Percentiles rank a stretch among this genome's conserved stretches.
These are phyloP conservation scores for Hordeum pubiflorum DNA, from an alignment of 202 grass and related monocot species.

Conservation along the genomic window DNA sequence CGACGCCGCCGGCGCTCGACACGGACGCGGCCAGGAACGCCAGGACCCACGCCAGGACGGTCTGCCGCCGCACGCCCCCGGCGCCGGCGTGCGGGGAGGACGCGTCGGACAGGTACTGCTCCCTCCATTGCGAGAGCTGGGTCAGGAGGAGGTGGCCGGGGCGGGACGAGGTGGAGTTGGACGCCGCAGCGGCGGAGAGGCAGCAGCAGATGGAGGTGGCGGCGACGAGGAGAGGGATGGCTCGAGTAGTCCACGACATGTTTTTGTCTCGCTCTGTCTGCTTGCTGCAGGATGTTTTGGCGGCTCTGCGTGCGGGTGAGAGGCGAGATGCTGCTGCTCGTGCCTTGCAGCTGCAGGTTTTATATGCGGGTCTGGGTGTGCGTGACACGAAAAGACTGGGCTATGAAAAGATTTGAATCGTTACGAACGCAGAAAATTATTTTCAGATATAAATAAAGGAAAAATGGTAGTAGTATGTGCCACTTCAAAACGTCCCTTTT, in stretches of 20 bases:
- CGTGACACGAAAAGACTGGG: neutral
- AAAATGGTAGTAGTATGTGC: neutral
- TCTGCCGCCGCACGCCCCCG: neutral
- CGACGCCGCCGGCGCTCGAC: conserved; percentile 64
- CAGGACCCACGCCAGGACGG: conserved; percentile 41
- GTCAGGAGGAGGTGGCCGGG: conserved; percentile 14
- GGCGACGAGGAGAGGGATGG: conserved; percentile 20
- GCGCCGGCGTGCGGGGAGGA: neutral
- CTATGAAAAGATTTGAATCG: conserved; percentile 2
- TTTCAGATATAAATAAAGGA: neutral
- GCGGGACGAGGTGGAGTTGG: conserved; percentile 23
- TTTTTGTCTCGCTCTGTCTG: neutral
- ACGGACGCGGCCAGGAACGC: conserved; percentile 56
- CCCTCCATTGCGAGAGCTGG: conserved; percentile 39
- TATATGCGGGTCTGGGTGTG: neutral
- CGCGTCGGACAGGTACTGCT: conserved; percentile 2
- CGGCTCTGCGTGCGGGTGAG: neutral
- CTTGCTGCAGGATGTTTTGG: neutral
- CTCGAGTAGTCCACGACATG: conserved; percentile 11
- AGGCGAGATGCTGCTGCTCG: neutral
- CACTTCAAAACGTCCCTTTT: neutral
- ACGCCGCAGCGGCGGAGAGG: conserved; percentile 14
- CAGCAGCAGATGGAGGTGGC: conserved; percentile 17
- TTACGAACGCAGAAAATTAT: neutral
- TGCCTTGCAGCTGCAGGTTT: neutral